Percentiles rank a stretch among this genome's conserved stretches.
phyloP scores from a whole-genome alignment of 1,139 yeast species.

The Yamadazyma atmosphaerica region DNA sequence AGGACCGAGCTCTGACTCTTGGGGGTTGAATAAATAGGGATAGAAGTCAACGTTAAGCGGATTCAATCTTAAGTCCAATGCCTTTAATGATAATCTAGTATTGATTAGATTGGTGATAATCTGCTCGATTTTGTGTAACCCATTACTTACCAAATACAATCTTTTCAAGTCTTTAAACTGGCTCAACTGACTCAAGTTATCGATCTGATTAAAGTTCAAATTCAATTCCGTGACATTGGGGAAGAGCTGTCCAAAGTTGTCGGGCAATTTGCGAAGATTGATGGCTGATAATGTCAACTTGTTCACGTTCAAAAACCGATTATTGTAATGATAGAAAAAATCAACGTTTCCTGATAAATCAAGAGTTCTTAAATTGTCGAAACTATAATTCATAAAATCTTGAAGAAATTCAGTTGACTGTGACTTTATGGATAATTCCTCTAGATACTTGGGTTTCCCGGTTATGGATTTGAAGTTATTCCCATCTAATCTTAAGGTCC shows the following conservation, averaged over 20 bases:
- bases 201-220: conserved; percentile 49
- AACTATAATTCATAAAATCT: conserved; percentile 16
- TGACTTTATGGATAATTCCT: conserved; percentile 44
- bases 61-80: conserved; percentile 53
- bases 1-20: conserved; percentile 23
- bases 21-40: conserved; percentile 53
- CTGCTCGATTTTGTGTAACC: conserved; percentile 32
- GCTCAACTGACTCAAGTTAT: conserved; percentile 27
- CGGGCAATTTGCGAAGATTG: conserved; percentile 38
- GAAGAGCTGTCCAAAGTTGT: conserved; percentile 33
- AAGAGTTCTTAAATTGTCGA: conserved; percentile 25
- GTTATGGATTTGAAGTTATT: conserved; percentile 28
- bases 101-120: conserved; percentile 34
- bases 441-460: conserved; percentile 32
- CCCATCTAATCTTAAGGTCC: conserved; percentile 50
- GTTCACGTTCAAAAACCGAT: conserved; percentile 37
- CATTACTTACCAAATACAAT: conserved; percentile 49
- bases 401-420: conserved; percentile 22
- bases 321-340: conserved; percentile 7
- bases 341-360: conserved; percentile 42
- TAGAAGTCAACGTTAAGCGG: conserved; percentile 49
- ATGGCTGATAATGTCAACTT: conserved; percentile 46
- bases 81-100: conserved; percentile 32
- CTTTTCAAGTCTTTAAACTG: conserved; percentile 35
- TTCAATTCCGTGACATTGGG: conserved; percentile 51